Base-by-base conservation (phyloP, 768 basidiomycete genomes). In the Auricularia cornea region DNA sequence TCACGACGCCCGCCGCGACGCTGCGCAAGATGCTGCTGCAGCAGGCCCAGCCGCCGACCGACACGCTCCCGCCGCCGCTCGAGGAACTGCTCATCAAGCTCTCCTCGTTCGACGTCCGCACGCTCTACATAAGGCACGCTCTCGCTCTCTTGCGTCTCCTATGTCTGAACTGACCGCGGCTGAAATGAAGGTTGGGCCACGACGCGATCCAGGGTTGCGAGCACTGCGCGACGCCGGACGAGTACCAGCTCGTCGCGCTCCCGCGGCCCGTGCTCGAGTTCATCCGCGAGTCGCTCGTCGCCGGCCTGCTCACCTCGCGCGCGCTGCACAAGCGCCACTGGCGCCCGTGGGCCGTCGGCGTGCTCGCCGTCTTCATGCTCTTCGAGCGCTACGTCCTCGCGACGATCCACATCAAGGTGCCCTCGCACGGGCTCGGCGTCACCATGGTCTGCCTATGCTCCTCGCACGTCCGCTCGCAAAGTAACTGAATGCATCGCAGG, bases 191-290 rank as follows among this genome's bases (percentile, higher is more conserved):
- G 63, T 88, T 89, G 64, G 89, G 89, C 28, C 89, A 91, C 72
- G 72, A 79, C 30, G 81, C 83, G 3, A 72, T 91, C 18, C 76
- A 84, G 54, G 80, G 78, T 8, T 91, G 89, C 73, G 78, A 78
- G n/a, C 83, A 86, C 70, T 91, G 89, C 72, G 79, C 78, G 26
- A 81, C 84, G 16, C 78, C 78, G 60, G 71, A 80, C 30, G 88
- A 90, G 63, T 90, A 82, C 70, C 79, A 79, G 10, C 71, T 88
- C 14, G 86, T 81, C 70, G 79, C 82, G 6, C 69, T 88, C 29
- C 83, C 87, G 1, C 73, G 76, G 6, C 76, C 82, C 23, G 70
- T 86, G 26, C 75, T 87, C 11, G 79, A 83, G 38, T 90, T 90
- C 67, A 72, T 89, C 63, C 80, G 81, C 26, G 82, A 84, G 62